These are phyloP conservation scores for Pseudonitzschia pungens DNA, from an alignment of 108 stramenopile species.

Conservation along the genomic window DNA sequence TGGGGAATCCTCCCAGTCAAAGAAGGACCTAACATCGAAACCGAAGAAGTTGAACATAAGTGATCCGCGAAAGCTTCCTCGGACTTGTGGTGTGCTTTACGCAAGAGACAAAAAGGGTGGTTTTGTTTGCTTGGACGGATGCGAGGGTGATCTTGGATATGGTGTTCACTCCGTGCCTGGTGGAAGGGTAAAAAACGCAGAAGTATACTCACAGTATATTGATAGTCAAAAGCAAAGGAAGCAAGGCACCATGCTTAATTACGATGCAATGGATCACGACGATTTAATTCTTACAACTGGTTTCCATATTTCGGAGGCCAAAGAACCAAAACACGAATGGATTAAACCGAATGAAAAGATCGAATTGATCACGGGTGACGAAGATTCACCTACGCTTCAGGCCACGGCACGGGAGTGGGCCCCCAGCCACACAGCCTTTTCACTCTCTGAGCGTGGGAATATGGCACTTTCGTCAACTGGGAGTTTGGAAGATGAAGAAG, in stretches of 20 bases:
- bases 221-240: conserved; percentile 36
- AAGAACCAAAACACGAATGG: conserved; percentile 54
- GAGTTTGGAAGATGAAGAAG: conserved; percentile 30
- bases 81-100: conserved; percentile 82
- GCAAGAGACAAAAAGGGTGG: conserved; percentile 64
- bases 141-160: conserved; percentile 83
- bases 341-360: conserved; percentile 66
- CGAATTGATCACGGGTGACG: conserved; percentile 53
- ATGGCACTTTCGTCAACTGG: conserved; percentile 8
- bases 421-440: conserved; percentile 59
- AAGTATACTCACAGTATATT: conserved; percentile 49
- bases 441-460: conserved; percentile 29
- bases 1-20: conserved; percentile 10
- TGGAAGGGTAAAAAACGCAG: conserved; percentile 65
- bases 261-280: conserved; percentile 1
- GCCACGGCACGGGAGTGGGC: conserved; percentile 80
- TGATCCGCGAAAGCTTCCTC: conserved; percentile 49
- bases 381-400: conserved; percentile 64
- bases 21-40: conserved; percentile 9
- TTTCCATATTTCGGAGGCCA: conserved; percentile 8
- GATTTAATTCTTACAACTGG: conserved; percentile 22
- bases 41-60: conserved; percentile 21
- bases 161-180: conserved; percentile 84
- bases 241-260: conserved; percentile 3
- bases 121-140: conserved; percentile 66